Evolutionary conservation across 2,329 filamentous ascomycete genomes (phyloP).

Genomic region (Diaporthe capsici): DNA sequence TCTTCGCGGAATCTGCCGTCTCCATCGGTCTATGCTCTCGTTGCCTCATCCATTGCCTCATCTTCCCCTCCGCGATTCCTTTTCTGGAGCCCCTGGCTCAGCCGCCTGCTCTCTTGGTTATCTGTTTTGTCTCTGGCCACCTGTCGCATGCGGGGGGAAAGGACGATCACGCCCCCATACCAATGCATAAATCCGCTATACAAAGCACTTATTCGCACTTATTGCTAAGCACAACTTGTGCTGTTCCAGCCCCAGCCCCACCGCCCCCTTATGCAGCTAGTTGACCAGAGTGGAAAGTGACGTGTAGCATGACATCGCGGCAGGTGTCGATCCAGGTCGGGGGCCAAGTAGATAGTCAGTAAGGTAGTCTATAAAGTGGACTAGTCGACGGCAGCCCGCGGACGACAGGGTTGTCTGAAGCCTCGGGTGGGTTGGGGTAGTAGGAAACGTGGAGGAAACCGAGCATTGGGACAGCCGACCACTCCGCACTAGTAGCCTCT

Average conservation of each 20-base stretch:
- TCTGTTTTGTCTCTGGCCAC: not conserved
- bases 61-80: not conserved
- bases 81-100: not conserved
- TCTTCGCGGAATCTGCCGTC: constrained; percentile 1
- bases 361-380: constrained; percentile 22
- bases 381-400: constrained; percentile 2
- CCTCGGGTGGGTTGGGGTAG: constrained; percentile 30
- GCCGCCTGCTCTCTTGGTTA: not conserved
- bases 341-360: constrained; percentile 7
- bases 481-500: constrained; percentile 15
- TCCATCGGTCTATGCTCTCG: not conserved
- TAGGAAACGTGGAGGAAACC: constrained; percentile 1
- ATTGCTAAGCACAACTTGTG: constrained; percentile 9
- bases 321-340: not conserved
- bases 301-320: constrained; percentile 26
- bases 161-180: constrained; percentile 1
- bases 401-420: not conserved
- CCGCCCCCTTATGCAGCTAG: not conserved
- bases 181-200: not conserved
- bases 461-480: constrained; percentile 4
- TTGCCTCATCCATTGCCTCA: not conserved
- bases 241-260: not conserved
- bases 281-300: constrained; percentile 3
- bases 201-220: not conserved
- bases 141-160: not conserved